Evolutionary conservation across 352 stramenopile species (phyloP).

Genomic region (Pythium sp.): DNA sequence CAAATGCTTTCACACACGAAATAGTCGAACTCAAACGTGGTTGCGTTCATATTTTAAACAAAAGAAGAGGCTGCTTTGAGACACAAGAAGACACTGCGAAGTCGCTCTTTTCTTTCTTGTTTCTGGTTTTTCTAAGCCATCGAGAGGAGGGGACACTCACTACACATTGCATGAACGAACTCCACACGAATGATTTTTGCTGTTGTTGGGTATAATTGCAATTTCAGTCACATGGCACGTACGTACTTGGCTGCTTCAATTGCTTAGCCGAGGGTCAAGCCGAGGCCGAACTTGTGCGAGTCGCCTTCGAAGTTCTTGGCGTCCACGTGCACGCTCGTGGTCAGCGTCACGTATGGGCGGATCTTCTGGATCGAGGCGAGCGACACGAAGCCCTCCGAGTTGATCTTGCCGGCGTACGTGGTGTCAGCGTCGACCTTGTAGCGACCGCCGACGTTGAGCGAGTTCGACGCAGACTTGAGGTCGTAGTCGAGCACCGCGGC

Average conservation of each 20-base stretch:
- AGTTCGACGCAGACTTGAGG: slow-evolving; percentile 80
- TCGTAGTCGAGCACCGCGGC: slow-evolving; percentile 81
- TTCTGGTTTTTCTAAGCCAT: slow-evolving; percentile 14
- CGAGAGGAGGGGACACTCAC: slow-evolving; percentile 10
- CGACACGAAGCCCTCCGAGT: slow-evolving; percentile 80
- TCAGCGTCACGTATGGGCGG: slow-evolving; percentile 67
- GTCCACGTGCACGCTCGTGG: slow-evolving; percentile 76
- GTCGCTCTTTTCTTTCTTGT: background rate
- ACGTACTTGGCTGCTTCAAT: background rate
- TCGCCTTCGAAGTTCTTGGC: slow-evolving; percentile 87
- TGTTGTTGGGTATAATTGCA: background rate
- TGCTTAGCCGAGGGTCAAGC: slow-evolving; percentile 72
- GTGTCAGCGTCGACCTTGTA: slow-evolving; percentile 76
- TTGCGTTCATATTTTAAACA: slow-evolving; percentile 1
- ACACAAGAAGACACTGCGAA: background rate
- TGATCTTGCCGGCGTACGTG: slow-evolving; percentile 80
- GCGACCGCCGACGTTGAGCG: slow-evolving; percentile 67
- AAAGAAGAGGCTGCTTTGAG: background rate
- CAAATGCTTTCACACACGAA: background rate
- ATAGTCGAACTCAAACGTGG: background rate
- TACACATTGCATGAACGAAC: background rate
- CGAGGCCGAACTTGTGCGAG: slow-evolving; percentile 83
- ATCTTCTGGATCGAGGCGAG: slow-evolving; percentile 78
- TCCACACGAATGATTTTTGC: slow-evolving; percentile 5
- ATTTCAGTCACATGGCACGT: background rate